phyloP scores from a whole-genome alignment of 352 stramenopile species.

The Hyaloperonospora arabidopsidis region DNA sequence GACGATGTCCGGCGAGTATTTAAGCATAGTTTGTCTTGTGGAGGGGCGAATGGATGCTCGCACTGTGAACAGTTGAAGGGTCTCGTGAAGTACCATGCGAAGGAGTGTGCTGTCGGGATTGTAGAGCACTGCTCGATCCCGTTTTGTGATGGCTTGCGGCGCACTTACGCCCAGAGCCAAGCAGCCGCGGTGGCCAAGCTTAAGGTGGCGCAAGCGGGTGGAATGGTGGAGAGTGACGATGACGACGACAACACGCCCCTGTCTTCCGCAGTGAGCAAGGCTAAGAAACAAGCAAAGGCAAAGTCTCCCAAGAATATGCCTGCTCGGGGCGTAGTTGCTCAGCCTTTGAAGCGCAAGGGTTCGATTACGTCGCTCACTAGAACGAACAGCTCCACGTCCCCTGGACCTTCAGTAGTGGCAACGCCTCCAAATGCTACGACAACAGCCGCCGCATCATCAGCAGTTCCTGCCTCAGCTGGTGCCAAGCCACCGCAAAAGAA shows the following conservation, averaged over 20 bases:
- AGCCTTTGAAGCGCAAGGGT: conserved; percentile 20
- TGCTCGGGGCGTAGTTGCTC: conserved; percentile 5
- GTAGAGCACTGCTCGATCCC: conserved; percentile 74
- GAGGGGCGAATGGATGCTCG: conserved; percentile 52
- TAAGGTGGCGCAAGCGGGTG: conserved; percentile 21
- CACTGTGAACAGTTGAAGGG: conserved; percentile 79
- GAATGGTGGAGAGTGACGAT: conserved; percentile 32
- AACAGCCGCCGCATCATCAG: conserved; percentile 3
- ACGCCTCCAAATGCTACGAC: conserved; percentile 9
- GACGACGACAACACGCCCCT: conserved; percentile 72
- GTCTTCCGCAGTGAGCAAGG: conserved; percentile 56
- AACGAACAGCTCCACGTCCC: conserved; percentile 16
- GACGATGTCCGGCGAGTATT: conserved; percentile 81
- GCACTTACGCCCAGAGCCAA: conserved; percentile 43
- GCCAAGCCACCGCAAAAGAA: conserved; percentile 35
- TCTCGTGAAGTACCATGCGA: conserved; percentile 79
- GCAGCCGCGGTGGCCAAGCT: conserved; percentile 29
- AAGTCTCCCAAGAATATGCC: conserved; percentile 54
- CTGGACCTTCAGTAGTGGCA: conserved; percentile 18
- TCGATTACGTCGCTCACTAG: conserved; percentile 18
- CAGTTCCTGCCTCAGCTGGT: conserved; percentile 7
- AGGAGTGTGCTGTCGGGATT: conserved; percentile 56
- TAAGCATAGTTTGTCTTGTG: conserved; percentile 77
- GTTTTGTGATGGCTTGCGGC: conserved; percentile 71
- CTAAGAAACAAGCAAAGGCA: conserved; percentile 49